Base-by-base conservation (phyloP, 495 filamentous ascomycete species). In the Staphylotrichum tortipilum region DNA sequence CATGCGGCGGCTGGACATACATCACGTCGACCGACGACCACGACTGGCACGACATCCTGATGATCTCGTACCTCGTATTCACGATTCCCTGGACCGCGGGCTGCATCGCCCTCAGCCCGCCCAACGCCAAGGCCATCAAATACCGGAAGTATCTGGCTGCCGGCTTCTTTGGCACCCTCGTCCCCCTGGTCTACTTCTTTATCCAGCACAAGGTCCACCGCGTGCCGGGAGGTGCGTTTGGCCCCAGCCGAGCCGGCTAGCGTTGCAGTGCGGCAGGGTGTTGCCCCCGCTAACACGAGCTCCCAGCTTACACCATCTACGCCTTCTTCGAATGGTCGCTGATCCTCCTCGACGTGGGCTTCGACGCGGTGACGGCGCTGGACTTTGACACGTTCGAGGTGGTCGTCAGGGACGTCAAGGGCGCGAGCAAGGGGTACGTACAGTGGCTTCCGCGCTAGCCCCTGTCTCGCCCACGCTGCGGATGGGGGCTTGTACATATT, bases 191-290 rank as follows among this genome's bases (percentile, higher is more conserved):
- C 29, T 97, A 97, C 70, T 99, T 85, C 61, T 99, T 96, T 64
- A 94, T 99, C 57, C 94, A 99, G 61, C 92, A 99, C 72, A 99
- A 98, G 68, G 85, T 99, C 38, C 89, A 97, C 64, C 88, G 84
- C 54, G 81, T 97, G 51, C 69, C 94, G 35, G 92, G 92, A 82
- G 92, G 92, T 97, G 74, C 70, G 81, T 66, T 47, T 9, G 33
- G 21, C 7, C 7, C 21, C 18, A 2, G 5, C 15, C 7, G 11
- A 21, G 1, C 1, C 19, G 19, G 18, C 7, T 2, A 4, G 30
- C 5, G n/a, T 9, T 7, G 6, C n/a, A 37, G 14, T 0, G n/a
- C n/a, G n/a, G n/a, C n/a, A n/a, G n/a, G n/a, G n/a, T n/a, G n/a
- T n/a, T n/a, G n/a, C n/a, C n/a, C n/a, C n/a, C n/a, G n/a, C n/a